A percentile compares a stretch with the other conserved stretches of the same genome.
Conservation (phyloP, 2,329 filamentous ascomycete species). For the Neoarthrinium moseri region DNA sequence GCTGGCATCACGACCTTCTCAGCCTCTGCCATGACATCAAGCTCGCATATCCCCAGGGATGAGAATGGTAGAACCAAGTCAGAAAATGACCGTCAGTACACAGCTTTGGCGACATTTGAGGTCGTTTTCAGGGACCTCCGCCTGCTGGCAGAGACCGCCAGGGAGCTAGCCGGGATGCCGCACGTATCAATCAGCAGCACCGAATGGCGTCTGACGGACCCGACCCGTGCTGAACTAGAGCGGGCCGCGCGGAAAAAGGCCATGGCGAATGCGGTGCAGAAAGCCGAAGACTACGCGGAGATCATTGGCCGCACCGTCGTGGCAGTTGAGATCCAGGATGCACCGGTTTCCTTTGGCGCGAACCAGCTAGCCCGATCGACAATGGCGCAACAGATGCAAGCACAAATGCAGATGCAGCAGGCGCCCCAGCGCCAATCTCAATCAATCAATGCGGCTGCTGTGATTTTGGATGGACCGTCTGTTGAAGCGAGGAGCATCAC, state of each 20-base stretch:
- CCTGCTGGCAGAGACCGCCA: slow-evolving; percentile 12
- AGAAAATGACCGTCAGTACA: slow-evolving; percentile 8
- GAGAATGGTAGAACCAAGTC: not conserved
- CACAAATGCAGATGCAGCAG: slow-evolving; percentile 2
- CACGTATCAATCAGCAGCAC: slow-evolving; percentile 14
- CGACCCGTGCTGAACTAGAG: slow-evolving; percentile 12
- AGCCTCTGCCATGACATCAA: slow-evolving; percentile 12
- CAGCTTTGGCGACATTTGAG: slow-evolving; percentile 11
- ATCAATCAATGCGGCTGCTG: not conserved
- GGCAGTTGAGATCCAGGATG: slow-evolving; percentile 17
- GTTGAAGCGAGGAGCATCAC: slow-evolving; percentile 16
- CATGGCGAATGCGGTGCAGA: slow-evolving; percentile 18
- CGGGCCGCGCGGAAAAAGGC: slow-evolving; percentile 18
- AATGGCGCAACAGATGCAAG: not conserved
- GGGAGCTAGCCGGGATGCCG: slow-evolving; percentile 15
- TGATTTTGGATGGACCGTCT: slow-evolving; percentile 10
- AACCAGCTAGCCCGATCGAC: not conserved
- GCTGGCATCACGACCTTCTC: slow-evolving; percentile 20
- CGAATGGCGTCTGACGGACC: slow-evolving; percentile 16
- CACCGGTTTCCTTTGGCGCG: not conserved
- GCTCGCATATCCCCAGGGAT: slow-evolving; percentile 1
- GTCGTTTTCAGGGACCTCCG: slow-evolving; percentile 17
- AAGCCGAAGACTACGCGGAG: slow-evolving; percentile 17
- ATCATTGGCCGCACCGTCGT: slow-evolving; percentile 15
- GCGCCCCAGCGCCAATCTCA: not conserved